These are phyloP conservation scores for Adiantum capillusveneris DNA, from an alignment of 75 land plant genomes.

Conservation along the genomic window DNA sequence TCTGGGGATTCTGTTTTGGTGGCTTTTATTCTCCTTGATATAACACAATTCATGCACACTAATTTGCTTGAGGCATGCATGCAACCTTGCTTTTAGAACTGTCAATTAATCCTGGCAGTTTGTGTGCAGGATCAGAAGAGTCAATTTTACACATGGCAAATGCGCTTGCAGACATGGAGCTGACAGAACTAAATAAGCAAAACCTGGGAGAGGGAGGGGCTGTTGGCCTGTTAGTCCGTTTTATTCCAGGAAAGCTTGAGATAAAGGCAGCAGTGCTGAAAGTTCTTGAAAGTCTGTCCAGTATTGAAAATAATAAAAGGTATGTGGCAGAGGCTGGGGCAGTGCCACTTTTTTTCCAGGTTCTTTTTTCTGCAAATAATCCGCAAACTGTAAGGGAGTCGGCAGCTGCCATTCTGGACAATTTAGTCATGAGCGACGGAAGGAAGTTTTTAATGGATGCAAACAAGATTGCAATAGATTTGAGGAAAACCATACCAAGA, in stretches of 20 bases:
- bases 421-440: slow-evolving; percentile 25
- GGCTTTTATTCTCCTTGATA: too few relatives aligned
- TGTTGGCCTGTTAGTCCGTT: slow-evolving; percentile 32
- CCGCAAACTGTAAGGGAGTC: slow-evolving; percentile 23
- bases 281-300: slow-evolving; percentile 32
- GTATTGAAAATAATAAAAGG: slow-evolving; percentile 20
- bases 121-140: slow-evolving; percentile 33
- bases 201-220: slow-evolving; percentile 42
- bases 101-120: too few relatives aligned
- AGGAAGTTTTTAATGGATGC: slow-evolving; percentile 31
- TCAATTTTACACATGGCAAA: slow-evolving; percentile 39
- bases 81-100: too few relatives aligned
- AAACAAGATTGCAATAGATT: slow-evolving; percentile 16
- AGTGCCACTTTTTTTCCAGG: slow-evolving; percentile 31
- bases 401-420: slow-evolving; percentile 34
- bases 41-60: too few relatives aligned
- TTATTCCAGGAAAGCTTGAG: slow-evolving; percentile 35
- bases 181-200: slow-evolving; percentile 26
- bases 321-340: slow-evolving; percentile 31
- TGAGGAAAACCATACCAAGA: slow-evolving; percentile 16
- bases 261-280: slow-evolving; percentile 32
- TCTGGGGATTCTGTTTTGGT: too few relatives aligned
- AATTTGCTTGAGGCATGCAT: too few relatives aligned
- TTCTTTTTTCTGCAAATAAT: slow-evolving; percentile 21
- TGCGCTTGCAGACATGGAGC: slow-evolving; percentile 30